Base-by-base conservation (phyloP, 2,329 filamentous ascomycete species). In the Stachybotrys chlorohalonatus region DNA sequence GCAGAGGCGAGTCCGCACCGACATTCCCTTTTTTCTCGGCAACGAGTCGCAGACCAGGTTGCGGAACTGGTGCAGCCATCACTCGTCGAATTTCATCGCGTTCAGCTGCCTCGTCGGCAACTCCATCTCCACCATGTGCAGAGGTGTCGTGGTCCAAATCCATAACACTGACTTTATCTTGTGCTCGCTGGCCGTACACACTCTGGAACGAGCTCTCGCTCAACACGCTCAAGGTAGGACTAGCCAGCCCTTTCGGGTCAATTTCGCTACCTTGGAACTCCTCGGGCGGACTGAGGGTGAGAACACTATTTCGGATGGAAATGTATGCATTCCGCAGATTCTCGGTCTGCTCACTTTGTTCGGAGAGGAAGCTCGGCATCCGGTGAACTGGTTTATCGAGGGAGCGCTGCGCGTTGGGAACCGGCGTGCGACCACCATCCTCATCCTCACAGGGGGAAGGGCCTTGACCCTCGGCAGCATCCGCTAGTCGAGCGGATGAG, bases 201-300 rank as follows among this genome's bases (percentile, higher is more conserved):
- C 84, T 87, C 24, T 80, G 60, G 60, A 87, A 86, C 0, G 84
- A 87, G 64, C 83, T 86, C 65, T 87, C 83, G 59, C 84, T 87
- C 57, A 87, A 67, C 11, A 86, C 73, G 59, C 84, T 87, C 52
- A 87, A 68, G 39, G 77, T 79, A 4, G 84, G 84, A 59, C 83
- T 87, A 31, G 72, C 73, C 56, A 81, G 62, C 5, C 55, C 60
- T 48, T 56, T 57, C 9, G 32, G 31, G 39, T 64, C 61, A 24
- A 52, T 68, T 51, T 80, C 78, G 0, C 69, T 69, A 39, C 77
- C 65, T 17, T 75, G 75, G 9, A 13, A 42, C 9, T 42, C 36
- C 8, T 42, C 36, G 2, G 36, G 36, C 13, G 36, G 36, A 1
- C 78, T 74, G 31, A 84, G 64, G 56, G 76, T 82, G 30, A 76